phyloP scores from a whole-genome alignment of 2,329 filamentous ascomycete genomes.

The Trichoderma afroharzianum region DNA sequence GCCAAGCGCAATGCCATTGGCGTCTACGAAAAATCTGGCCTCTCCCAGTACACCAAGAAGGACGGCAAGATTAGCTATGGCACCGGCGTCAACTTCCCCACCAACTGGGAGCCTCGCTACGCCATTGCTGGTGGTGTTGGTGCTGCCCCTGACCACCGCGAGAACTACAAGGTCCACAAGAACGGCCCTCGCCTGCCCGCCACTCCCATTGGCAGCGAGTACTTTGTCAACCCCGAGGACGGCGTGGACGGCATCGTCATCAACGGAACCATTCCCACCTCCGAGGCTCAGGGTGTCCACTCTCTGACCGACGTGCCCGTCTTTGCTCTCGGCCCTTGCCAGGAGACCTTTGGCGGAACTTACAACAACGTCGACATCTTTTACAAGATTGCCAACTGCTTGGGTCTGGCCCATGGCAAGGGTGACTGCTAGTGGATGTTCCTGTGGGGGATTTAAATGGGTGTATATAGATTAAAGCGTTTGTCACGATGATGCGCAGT shows the following conservation, averaged over 20 bases:
- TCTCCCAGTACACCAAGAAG: slow-evolving; percentile 68
- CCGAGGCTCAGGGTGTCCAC: slow-evolving; percentile 66
- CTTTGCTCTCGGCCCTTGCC: slow-evolving; percentile 74
- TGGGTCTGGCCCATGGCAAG: slow-evolving; percentile 48
- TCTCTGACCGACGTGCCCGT: slow-evolving; percentile 75
- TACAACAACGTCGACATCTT: slow-evolving; percentile 72
- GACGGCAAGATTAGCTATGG: slow-evolving; percentile 61
- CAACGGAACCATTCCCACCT: slow-evolving; percentile 69
- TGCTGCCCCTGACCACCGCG: slow-evolving; percentile 70
- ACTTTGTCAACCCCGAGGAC: slow-evolving; percentile 67
- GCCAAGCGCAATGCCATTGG: slow-evolving; percentile 73
- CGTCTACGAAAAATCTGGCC: slow-evolving; percentile 67
- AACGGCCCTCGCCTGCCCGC: slow-evolving; percentile 61
- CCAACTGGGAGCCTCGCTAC: slow-evolving; percentile 82
- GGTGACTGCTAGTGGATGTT: slow-evolving; percentile 5
- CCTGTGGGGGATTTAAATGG: slow-evolving; percentile 1
- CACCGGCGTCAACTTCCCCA: slow-evolving; percentile 72
- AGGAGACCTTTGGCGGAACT: slow-evolving; percentile 69
- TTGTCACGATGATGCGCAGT: not conserved
- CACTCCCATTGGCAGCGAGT: slow-evolving; percentile 50
- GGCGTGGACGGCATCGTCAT: slow-evolving; percentile 63
- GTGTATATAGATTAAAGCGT: not conserved
- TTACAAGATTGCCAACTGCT: slow-evolving; percentile 67
- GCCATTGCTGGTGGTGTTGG: slow-evolving; percentile 70
- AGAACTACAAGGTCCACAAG: slow-evolving; percentile 71